Evolutionary conservation across 2,329 filamentous ascomycete species (phyloP).

Genomic region (Cladosporium sp.): DNA sequence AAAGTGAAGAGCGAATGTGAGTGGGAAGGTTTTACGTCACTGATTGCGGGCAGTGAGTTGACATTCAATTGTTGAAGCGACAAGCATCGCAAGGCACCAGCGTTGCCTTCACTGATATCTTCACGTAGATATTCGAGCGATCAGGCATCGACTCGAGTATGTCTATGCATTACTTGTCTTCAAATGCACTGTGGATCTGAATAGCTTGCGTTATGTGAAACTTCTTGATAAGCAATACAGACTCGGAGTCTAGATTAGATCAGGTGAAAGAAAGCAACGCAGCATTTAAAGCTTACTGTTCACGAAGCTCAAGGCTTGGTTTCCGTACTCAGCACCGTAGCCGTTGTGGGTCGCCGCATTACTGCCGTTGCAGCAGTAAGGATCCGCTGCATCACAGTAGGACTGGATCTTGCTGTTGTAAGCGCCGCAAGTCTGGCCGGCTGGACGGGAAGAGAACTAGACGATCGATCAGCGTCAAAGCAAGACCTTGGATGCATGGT

Average conservation of each 20-base stretch:
- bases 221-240: not conserved
- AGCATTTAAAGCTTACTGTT: constrained; percentile 51
- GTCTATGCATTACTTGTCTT: not conserved
- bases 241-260: not conserved
- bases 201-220: not conserved
- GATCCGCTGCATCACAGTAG: constrained; percentile 66
- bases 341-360: constrained; percentile 62
- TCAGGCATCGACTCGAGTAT: not conserved
- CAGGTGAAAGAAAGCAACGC: constrained; percentile 3
- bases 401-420: constrained; percentile 59
- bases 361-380: constrained; percentile 67
- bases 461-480: not conserved
- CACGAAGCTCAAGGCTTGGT: constrained; percentile 61
- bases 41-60: not conserved
- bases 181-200: too few relatives aligned
- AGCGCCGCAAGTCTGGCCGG: constrained; percentile 56
- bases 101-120: not conserved
- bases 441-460: constrained; percentile 59
- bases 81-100: not conserved
- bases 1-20: too few relatives aligned
- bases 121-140: not conserved
- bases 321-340: constrained; percentile 62
- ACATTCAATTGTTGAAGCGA: not conserved
- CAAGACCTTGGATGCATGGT: not conserved
- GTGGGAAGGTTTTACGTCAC: too few relatives aligned